Evolutionary conservation across 2,329 filamentous ascomycete species (phyloP).

Genomic region (Diaporthe batatas): DNA sequence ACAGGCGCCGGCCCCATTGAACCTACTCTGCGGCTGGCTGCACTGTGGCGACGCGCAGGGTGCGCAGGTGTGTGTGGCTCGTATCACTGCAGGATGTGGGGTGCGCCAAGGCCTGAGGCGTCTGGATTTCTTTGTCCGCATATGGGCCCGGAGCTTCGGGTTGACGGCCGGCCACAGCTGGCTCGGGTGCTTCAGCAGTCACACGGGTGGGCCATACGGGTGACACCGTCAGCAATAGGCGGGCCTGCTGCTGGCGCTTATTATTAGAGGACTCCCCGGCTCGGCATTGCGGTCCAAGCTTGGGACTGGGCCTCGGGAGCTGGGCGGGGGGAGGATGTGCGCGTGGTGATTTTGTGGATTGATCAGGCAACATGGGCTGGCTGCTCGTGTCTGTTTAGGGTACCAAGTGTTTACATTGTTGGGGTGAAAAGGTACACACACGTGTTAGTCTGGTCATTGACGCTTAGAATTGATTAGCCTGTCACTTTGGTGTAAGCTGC

Average conservation of each 20-base stretch:
- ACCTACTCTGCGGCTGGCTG: not conserved
- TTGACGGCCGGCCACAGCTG: not conserved
- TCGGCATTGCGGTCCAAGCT: not conserved
- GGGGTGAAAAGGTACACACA: not conserved
- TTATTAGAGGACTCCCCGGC: not conserved
- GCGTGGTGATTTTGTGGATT: not conserved
- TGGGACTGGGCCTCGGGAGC: not conserved
- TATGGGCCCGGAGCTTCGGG: not conserved
- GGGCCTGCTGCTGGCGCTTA: not conserved
- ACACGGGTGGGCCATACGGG: not conserved
- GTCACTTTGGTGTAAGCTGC: not conserved
- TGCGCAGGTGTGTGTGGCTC: not conserved
- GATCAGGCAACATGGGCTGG: not conserved
- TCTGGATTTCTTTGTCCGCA: not conserved
- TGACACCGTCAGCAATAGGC: too few relatives aligned
- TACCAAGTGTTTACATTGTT: not conserved
- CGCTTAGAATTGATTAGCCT: not conserved
- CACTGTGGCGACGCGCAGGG: not conserved
- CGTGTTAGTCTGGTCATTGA: not conserved
- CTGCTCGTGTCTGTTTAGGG: too few relatives aligned
- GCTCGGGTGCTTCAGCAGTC: not conserved
- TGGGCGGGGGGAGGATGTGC: too few relatives aligned
- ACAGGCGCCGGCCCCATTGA: too few relatives aligned
- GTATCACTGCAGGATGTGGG: not conserved
- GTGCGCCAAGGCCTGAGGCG: constrained; percentile 2